A percentile compares a stretch with the other conserved stretches of the same genome.
These are phyloP conservation scores for Suillus cothurnatus DNA, from an alignment of 768 basidiomycete genomes.

Conservation along the genomic window DNA sequence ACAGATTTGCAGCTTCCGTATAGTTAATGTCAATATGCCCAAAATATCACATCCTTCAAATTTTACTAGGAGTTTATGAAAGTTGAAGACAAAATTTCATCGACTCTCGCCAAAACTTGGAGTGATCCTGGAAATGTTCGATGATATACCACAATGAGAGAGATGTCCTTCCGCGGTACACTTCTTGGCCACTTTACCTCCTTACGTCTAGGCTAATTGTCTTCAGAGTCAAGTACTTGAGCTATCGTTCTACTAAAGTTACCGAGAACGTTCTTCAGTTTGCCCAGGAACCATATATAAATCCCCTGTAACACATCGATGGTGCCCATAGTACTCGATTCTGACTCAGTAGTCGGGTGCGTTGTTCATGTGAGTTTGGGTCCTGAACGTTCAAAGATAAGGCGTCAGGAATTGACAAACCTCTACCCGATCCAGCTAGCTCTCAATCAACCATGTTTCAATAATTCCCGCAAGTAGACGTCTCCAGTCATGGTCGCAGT, in stretches of 20 bases:
- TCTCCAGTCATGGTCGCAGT: background rate
- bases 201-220: background rate
- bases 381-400: background rate
- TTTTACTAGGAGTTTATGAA: background rate
- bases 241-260: background rate
- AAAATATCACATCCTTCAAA: background rate
- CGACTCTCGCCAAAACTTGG: background rate
- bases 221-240: background rate
- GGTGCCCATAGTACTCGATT: background rate
- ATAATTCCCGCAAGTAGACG: background rate
- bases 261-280: background rate
- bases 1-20: no score
- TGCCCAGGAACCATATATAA: background rate
- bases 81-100: background rate
- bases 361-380: background rate
- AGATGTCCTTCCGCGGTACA: background rate
- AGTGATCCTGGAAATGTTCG: background rate
- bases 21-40: no score
- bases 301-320: background rate
- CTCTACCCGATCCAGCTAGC: background rate
- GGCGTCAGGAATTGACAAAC: background rate
- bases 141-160: background rate
- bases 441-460: background rate
- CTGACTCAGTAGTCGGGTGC: background rate
- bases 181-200: background rate